phyloP scores from a whole-genome alignment of 139 green algal species.

The Trebouxia sp. region DNA sequence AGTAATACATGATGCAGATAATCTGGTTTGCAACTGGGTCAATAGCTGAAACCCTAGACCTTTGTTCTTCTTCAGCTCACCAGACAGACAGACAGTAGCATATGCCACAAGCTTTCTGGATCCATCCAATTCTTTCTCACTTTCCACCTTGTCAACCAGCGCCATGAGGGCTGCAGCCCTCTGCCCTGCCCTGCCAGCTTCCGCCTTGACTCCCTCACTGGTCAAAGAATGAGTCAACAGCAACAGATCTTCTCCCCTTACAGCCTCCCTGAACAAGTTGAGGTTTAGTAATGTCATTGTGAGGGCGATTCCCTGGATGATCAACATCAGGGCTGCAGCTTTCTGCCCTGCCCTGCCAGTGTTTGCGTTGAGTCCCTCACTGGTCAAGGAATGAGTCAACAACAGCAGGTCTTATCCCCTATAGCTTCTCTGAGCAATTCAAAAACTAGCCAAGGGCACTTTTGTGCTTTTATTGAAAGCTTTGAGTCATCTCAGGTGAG shows the following conservation, averaged over 20 bases:
- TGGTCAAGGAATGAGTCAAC: background rate
- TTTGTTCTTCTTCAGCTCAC: background rate
- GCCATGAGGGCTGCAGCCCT: background rate
- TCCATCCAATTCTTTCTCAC: slow-evolving; percentile 9
- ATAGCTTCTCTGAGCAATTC: slow-evolving; percentile 14
- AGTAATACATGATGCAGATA: background rate
- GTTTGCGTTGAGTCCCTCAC: background rate
- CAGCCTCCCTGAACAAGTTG: background rate
- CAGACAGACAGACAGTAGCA: background rate
- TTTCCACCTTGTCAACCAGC: slow-evolving; percentile 18
- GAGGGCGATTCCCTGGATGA: too few relatives aligned
- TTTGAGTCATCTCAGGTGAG: too few relatives aligned
- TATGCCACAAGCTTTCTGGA: background rate
- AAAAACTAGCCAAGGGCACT: too few relatives aligned
- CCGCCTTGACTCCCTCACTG: background rate
- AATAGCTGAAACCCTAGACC: too few relatives aligned
- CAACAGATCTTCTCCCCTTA: slow-evolving; percentile 1
- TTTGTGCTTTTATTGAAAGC: too few relatives aligned
- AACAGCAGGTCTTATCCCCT: background rate
- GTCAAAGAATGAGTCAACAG: background rate
- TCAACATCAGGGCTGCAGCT: slow-evolving; percentile 4
- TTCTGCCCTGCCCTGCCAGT: background rate
- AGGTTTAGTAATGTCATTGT: too few relatives aligned
- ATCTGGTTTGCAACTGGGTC: too few relatives aligned
- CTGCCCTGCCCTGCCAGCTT: background rate